Conservation (phyloP, 768 basidiomycete species). For the Lactifluus rugatus region DNA sequence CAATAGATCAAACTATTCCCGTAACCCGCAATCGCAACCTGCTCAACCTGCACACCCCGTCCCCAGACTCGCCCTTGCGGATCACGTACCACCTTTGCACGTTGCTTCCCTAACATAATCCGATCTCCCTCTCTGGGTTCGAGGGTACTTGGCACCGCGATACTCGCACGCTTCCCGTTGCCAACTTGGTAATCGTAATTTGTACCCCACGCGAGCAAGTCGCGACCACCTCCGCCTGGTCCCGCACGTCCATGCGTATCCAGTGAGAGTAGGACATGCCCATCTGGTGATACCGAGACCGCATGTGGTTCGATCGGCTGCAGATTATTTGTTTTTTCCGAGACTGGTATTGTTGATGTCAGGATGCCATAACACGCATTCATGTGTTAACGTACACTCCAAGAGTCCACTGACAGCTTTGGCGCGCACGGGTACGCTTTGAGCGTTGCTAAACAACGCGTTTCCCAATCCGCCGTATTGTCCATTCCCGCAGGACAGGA, state of each 20-base stretch:
- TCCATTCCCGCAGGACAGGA: conserved; percentile 77
- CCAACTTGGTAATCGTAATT: conserved; percentile 70
- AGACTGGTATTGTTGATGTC: conserved; percentile 35
- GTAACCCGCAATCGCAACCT: conserved; percentile 52
- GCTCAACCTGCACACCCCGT: conserved; percentile 51
- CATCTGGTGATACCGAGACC: conserved; percentile 60
- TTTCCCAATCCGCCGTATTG: conserved; percentile 74
- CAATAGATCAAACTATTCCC: conserved; percentile 62
- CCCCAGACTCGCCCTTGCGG: conserved; percentile 52
- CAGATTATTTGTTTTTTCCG: conserved; percentile 49
- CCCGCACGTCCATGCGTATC: conserved; percentile 46
- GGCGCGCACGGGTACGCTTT: conserved; percentile 58
- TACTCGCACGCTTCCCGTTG: conserved; percentile 56
- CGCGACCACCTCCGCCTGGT: conserved; percentile 45
- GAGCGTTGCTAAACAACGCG: conserved; percentile 55
- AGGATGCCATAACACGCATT: background rate
- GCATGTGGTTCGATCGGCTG: conserved; percentile 53
- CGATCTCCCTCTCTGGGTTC: conserved; percentile 43
- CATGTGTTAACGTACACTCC: conserved; percentile 55
- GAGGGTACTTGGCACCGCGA: conserved; percentile 44
- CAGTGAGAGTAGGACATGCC: conserved; percentile 68
- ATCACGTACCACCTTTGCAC: conserved; percentile 46
- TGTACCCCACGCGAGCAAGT: conserved; percentile 64
- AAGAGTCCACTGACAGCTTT: conserved; percentile 72
- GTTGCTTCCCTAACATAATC: conserved; percentile 46